Conservation (phyloP, 441 rosid species). For the Dalechampia spathulata region DNA sequence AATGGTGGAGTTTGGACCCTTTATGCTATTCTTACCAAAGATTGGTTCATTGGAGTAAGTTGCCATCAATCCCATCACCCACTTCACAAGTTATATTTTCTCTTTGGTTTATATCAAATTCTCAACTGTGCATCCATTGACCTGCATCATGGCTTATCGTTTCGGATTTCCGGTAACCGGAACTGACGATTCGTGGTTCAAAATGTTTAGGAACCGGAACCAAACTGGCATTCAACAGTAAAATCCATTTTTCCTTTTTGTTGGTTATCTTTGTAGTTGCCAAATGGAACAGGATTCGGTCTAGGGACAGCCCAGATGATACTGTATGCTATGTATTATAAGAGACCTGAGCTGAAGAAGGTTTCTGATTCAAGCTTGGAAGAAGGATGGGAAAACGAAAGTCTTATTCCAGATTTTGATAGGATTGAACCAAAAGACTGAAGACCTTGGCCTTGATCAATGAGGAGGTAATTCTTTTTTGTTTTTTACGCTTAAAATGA, state of each 20-base stretch:
- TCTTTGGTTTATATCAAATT: neutral
- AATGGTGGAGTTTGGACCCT: slow-evolving; percentile 31
- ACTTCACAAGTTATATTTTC: neutral
- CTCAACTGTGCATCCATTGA: too few species aligned
- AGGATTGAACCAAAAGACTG: neutral
- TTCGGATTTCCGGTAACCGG: too few species aligned
- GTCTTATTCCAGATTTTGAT: slow-evolving; percentile 1
- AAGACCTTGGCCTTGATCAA: too few species aligned
- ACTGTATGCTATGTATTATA: slow-evolving; percentile 35
- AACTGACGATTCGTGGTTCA: too few species aligned
- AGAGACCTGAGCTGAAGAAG: slow-evolving; percentile 1
- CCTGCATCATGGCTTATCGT: too few species aligned
- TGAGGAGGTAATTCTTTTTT: too few species aligned
- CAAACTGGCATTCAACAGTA: too few species aligned
- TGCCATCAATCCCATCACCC: neutral
- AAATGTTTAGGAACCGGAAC: too few species aligned
- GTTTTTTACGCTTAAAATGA: too few species aligned
- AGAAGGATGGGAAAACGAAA: neutral
- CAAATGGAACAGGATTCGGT: slow-evolving; percentile 42
- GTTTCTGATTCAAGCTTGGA: neutral
- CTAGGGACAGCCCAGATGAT: slow-evolving; percentile 40
- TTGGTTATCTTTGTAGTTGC: slow-evolving; percentile 36
- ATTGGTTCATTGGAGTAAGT: slow-evolving; percentile 46
- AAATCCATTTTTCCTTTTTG: too few species aligned
- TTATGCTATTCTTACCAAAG: slow-evolving; percentile 38